Conservation (phyloP, 305 asterid species). For the Fraxinus paxiana region DNA sequence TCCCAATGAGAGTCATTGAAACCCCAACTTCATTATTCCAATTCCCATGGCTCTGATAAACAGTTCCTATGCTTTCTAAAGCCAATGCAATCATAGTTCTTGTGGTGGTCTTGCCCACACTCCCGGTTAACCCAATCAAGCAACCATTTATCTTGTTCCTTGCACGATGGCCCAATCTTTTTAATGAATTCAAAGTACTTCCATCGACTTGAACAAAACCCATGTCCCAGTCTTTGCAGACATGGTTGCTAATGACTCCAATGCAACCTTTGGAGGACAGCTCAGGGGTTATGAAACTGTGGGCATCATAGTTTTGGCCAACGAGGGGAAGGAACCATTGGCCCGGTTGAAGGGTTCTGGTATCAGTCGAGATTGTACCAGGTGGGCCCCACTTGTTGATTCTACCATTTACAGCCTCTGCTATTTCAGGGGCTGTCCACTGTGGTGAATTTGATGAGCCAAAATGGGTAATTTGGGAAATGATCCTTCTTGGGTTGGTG, state of each 20-base stretch:
- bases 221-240: constrained; percentile 21
- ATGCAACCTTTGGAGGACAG: constrained; percentile 19
- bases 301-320: constrained; percentile 35
- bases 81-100: constrained; percentile 29
- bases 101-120: constrained; percentile 37
- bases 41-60: constrained; percentile 28
- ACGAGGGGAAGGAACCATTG: constrained; percentile 36
- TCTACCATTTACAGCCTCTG: constrained; percentile 20
- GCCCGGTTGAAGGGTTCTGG: constrained; percentile 34
- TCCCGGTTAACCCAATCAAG: constrained; percentile 32
- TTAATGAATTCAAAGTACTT: constrained; percentile 13
- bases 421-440: constrained; percentile 31
- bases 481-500: neutral
- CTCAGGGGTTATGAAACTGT: constrained; percentile 27
- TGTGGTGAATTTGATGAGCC: constrained; percentile 17
- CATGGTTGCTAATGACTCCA: constrained; percentile 32
- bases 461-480: neutral
- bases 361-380: constrained; percentile 33
- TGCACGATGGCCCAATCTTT: constrained; percentile 20
- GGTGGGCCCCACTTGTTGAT: constrained; percentile 28
- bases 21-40: constrained; percentile 35
- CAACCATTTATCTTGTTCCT: constrained; percentile 28
- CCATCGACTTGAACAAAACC: constrained; percentile 27
- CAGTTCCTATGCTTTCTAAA: constrained; percentile 22
- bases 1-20: constrained; percentile 31